Evolutionary conservation across 2,329 filamentous ascomycete species (phyloP), one percentile per base, ranked within the genome.

Genomic region (Pseudogymnoascus sp.): DNA sequence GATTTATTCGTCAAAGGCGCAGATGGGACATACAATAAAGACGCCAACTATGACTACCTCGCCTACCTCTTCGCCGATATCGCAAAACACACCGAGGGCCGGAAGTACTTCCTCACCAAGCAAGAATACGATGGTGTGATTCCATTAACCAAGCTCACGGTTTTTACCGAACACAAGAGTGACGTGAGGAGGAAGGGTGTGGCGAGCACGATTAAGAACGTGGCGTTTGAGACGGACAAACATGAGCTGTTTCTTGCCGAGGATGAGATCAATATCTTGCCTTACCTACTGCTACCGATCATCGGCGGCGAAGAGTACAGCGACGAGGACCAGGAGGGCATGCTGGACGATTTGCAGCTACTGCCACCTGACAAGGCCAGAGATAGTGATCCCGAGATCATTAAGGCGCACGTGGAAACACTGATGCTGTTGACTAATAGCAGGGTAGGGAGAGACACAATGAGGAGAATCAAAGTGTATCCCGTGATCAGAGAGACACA

Each of bases 1-100:
- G 94, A 97, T 74, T 88, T 95, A 69, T 99, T 99, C 72, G 94
- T 97, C 72, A 95, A 94, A 77, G 93, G 93, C 19, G 87, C 90
- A 22, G 87, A 89, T 65, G 89, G 89, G 23, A 80, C 82, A 8
- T 92, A 94, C 75, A 97, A 97, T 80, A 88, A 89, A 71, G 74
- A 88, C 25, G 92, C 92, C 64, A 84, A 93, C 75, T 97, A 86
- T 74, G 92, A 99, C 77, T 97, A 97, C 75, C 83, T 99, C 23
- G 86, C 92, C 42, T 99, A 97, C 72, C 81, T 97, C 62, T 95
- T 99, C 73, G 93, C 94, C 41, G 93, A 99, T 74, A 81, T 99
- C 8, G 88, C 92, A 59, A 96, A 92, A 75, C 87, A 92, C 69
- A 80, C 85, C 36, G 83, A 90, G 67, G 85, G 92, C 19, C 83